A percentile compares a stretch with the other conserved stretches of the same genome.
Evolutionary conservation across 129 eudicot species (phyloP).

Genomic region (Kitagawia praeruptora): DNA sequence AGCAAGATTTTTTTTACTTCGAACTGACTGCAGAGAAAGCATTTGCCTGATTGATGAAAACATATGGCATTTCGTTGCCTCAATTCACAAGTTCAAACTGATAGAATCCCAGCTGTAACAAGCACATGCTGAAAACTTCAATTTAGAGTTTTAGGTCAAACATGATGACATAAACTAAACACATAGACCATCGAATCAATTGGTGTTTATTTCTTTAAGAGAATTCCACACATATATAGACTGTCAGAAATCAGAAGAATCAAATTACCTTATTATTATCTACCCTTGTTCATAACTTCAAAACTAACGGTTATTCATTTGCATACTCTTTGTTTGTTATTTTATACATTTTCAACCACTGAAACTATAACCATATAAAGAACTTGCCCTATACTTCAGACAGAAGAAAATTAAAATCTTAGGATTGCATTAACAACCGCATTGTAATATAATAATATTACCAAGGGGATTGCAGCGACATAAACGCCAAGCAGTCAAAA

Average conservation of each 20-base stretch:
- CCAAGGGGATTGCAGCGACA: conserved; percentile 98
- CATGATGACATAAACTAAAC: background rate
- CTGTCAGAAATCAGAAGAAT: background rate
- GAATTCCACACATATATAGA: background rate
- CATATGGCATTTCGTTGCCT: background rate
- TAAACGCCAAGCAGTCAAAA: conserved; percentile 76
- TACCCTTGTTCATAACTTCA: background rate
- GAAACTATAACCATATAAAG: background rate
- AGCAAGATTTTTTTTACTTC: background rate
- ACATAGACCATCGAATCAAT: background rate
- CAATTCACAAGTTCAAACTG: background rate
- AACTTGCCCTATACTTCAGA: background rate
- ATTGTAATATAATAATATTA: conserved; percentile 22
- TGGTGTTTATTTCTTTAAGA: background rate
- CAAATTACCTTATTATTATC: background rate
- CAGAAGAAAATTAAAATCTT: background rate
- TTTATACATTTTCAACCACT: background rate
- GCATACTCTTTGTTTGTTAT: background rate
- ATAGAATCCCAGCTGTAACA: too few species aligned
- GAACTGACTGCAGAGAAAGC: background rate
- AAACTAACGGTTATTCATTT: background rate
- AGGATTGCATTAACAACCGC: background rate
- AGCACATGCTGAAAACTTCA: background rate
- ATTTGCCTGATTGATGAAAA: background rate
- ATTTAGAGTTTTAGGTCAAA: background rate